phyloP scores from a whole-genome alignment of 2,329 filamentous ascomycete species.

The Aspergillus sp. region DNA sequence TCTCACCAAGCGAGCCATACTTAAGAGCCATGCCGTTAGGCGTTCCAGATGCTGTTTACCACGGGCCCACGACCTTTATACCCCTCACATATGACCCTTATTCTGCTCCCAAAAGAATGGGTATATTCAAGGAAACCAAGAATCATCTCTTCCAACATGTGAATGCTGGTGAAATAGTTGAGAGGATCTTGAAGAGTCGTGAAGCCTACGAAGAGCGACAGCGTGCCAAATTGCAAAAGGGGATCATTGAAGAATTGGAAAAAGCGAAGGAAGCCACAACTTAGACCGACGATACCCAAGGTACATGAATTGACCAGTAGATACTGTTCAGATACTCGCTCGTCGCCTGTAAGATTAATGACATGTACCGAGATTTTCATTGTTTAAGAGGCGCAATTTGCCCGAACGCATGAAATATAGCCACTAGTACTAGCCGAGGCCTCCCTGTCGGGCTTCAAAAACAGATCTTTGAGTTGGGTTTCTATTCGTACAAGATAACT shows the following conservation, averaged over 20 bases:
- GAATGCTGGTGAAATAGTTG: conserved; percentile 89
- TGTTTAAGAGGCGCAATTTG: no score
- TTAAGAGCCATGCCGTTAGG: conserved; percentile 72
- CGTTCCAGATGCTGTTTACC: conserved; percentile 79
- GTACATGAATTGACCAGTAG: conserved; percentile 5
- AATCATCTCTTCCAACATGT: conserved; percentile 79
- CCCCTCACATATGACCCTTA: conserved; percentile 77
- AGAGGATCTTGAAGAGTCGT: conserved; percentile 81
- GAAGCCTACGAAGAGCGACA: conserved; percentile 90
- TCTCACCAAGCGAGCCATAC: conserved; percentile 77
- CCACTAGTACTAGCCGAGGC: background rate
- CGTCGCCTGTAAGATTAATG: background rate
- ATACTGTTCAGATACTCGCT: background rate
- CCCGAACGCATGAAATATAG: background rate
- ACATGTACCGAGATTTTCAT: background rate
- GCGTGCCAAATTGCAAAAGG: conserved; percentile 84
- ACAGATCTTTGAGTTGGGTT: background rate
- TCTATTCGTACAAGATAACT: background rate
- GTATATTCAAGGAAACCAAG: conserved; percentile 78
- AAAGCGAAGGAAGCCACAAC: conserved; percentile 56
- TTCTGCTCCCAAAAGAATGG: conserved; percentile 73
- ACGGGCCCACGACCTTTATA: conserved; percentile 94
- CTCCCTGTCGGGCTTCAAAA: no score
- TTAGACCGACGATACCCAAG: conserved; percentile 6
- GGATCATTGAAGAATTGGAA: conserved; percentile 68